Evolutionary conservation across 306 rosid species (phyloP).

Genomic region (Delonix regia): DNA sequence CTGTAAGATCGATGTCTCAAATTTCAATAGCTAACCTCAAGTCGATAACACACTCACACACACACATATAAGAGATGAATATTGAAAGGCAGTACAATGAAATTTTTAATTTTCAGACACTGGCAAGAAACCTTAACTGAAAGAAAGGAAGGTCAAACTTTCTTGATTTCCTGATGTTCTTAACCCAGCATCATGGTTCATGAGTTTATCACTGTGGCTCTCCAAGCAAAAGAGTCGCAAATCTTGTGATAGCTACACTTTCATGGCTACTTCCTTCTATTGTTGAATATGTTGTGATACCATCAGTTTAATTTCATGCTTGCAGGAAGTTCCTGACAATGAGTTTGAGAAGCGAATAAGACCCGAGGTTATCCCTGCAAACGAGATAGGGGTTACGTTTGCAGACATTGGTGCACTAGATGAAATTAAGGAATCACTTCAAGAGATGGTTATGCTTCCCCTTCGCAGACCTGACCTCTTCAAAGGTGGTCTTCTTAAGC

Average conservation of each 20-base stretch:
- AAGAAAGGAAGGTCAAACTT: not conserved
- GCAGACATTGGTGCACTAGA: constrained; percentile 66
- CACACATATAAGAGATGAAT: not conserved
- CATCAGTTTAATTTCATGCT: constrained; percentile 21
- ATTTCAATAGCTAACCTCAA: constrained; percentile 14
- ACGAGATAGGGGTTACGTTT: constrained; percentile 71
- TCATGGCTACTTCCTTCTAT: not conserved
- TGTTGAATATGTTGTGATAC: not conserved
- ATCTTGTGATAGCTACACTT: not conserved
- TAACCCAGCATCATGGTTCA: not conserved
- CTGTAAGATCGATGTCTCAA: constrained; percentile 38
- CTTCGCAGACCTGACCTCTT: constrained; percentile 76
- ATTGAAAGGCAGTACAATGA: not conserved
- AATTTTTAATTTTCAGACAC: not conserved
- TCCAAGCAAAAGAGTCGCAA: not conserved
- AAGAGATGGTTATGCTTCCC: constrained; percentile 72
- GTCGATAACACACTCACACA: not conserved
- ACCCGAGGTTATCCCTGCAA: constrained; percentile 66
- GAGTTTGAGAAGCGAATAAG: constrained; percentile 76
- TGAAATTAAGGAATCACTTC: constrained; percentile 68
- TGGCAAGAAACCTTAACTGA: not conserved
- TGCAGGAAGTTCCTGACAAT: constrained; percentile 71
- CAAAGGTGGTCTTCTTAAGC: constrained; percentile 81
- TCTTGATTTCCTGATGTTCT: not conserved
- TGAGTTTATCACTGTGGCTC: not conserved